Evolutionary conservation across 371 early-diverging fungal species (phyloP).

Genomic region (Mortierella sp.): DNA sequence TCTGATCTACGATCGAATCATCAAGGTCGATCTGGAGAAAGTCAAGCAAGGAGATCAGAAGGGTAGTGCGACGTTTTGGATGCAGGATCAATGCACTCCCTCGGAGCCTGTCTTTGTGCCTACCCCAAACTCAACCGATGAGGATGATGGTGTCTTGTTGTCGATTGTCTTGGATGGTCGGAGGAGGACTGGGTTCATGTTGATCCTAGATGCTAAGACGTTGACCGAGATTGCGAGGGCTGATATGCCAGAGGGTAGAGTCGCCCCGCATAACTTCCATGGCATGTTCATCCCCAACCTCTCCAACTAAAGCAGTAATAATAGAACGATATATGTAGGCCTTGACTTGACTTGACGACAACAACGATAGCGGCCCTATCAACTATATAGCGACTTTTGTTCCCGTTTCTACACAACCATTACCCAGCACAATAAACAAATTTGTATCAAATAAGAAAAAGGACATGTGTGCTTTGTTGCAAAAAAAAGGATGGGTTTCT

Average conservation of each 20-base stretch:
- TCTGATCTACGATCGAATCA: slow-evolving; percentile 59
- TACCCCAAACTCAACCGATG: slow-evolving; percentile 59
- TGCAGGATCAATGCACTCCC: slow-evolving; percentile 62
- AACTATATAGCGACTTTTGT: no score
- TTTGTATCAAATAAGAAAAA: not conserved
- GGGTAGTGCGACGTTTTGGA: slow-evolving; percentile 54
- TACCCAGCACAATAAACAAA: not conserved
- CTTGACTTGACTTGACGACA: not conserved
- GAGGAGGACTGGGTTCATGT: slow-evolving; percentile 62
- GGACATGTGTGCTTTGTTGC: not conserved
- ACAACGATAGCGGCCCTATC: no score
- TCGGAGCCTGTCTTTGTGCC: slow-evolving; percentile 79
- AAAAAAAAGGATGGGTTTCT: not conserved
- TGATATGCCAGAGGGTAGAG: slow-evolving; percentile 60
- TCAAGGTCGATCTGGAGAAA: slow-evolving; percentile 63
- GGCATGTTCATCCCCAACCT: slow-evolving; percentile 53
- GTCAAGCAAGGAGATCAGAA: slow-evolving; percentile 31
- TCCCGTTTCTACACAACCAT: no score
- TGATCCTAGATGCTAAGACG: slow-evolving; percentile 68
- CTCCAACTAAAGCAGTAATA: not conserved
- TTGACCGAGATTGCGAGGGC: slow-evolving; percentile 68
- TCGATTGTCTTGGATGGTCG: slow-evolving; percentile 64
- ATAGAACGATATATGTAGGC: not conserved
- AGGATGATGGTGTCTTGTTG: slow-evolving; percentile 77
- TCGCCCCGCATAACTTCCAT: slow-evolving; percentile 69